Evolutionary conservation across 1,284 basidiomycete species (phyloP), one percentile per base, ranked within the genome.

Genomic region (Cystobasidiaceae sp.): DNA sequence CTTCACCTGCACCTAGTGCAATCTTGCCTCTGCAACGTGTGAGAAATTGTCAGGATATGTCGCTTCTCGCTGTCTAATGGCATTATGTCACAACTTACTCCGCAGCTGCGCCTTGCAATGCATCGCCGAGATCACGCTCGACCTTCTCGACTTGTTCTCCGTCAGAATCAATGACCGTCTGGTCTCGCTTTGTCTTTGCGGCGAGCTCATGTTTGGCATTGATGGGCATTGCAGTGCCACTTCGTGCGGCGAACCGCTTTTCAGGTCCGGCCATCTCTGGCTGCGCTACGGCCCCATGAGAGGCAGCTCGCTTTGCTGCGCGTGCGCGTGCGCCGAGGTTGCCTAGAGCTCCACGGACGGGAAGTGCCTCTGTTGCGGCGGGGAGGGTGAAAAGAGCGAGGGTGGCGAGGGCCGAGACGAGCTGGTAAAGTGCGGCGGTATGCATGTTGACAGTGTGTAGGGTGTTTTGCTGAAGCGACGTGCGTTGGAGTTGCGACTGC

Each of bases 261-360:
- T 30, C 54, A n/a, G n/a, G n/a, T n/a, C n/a, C n/a, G n/a, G n/a
- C n/a, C n/a, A n/a, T n/a, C n/a, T n/a, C n/a, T n/a, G n/a, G n/a
- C n/a, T n/a, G n/a, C n/a, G n/a, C n/a, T n/a, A n/a, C n/a, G n/a
- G n/a, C n/a, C n/a, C n/a, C n/a, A n/a, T n/a, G n/a, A n/a, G n/a
- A n/a, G n/a, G 61, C 61, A 44, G 61, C 61, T 33, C 61, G 39
- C 27, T 51, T 39, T 19, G 61, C 61, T 15, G 50, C 52, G 19
- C 61, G 39, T 44, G 61, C 61, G 6, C 61, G 61, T 23, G 61
- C 44, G 19, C 50, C 52, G 32, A 64, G 61, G 30, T 37, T 55
- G 51, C 61, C 61, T 11, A 64, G 52, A 27, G 61, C 61, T 13
- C 61, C 61, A 17, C 61, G 39, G 41, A 64, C 61, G 27, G 61